Evolutionary conservation across 2,329 filamentous ascomycete genomes (phyloP).

Genomic region (Neopestalotiopsis sp.): DNA sequence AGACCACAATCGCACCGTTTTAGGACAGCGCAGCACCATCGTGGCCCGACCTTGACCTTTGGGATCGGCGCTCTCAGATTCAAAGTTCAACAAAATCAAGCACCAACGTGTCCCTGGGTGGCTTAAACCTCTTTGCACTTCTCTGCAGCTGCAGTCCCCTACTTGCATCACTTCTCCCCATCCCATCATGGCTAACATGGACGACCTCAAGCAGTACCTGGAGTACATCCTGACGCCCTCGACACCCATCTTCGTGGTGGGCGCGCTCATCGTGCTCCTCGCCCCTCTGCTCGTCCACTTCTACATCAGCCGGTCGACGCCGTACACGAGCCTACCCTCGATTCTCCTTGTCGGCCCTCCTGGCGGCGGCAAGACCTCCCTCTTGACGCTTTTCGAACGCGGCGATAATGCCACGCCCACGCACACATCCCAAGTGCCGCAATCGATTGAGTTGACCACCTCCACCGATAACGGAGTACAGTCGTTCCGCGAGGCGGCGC

Average conservation of each 20-base stretch:
- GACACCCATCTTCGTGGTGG: slow-evolving; percentile 66
- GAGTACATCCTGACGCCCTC: slow-evolving; percentile 66
- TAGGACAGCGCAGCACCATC: slow-evolving; percentile 6
- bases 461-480: slow-evolving; percentile 48
- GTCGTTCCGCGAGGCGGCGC: slow-evolving; percentile 56
- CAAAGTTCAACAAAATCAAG: not conserved
- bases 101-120: not conserved
- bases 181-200: slow-evolving; percentile 36
- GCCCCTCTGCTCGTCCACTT: slow-evolving; percentile 80
- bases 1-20: slow-evolving; percentile 16
- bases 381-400: slow-evolving; percentile 76
- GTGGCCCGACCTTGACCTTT: slow-evolving; percentile 3
- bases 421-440: slow-evolving; percentile 59
- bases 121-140: not conserved
- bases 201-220: slow-evolving; percentile 45
- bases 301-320: slow-evolving; percentile 70
- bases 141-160: not conserved
- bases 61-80: not conserved
- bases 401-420: slow-evolving; percentile 51
- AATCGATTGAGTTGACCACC: slow-evolving; percentile 60
- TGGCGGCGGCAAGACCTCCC: slow-evolving; percentile 84
- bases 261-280: slow-evolving; percentile 71
- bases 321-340: slow-evolving; percentile 72
- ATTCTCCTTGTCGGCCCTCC: slow-evolving; percentile 83
- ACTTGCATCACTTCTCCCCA: not conserved